Evolutionary conservation across 2,329 filamentous ascomycete species (phyloP).

Genomic region (Penicillium nordicum): DNA sequence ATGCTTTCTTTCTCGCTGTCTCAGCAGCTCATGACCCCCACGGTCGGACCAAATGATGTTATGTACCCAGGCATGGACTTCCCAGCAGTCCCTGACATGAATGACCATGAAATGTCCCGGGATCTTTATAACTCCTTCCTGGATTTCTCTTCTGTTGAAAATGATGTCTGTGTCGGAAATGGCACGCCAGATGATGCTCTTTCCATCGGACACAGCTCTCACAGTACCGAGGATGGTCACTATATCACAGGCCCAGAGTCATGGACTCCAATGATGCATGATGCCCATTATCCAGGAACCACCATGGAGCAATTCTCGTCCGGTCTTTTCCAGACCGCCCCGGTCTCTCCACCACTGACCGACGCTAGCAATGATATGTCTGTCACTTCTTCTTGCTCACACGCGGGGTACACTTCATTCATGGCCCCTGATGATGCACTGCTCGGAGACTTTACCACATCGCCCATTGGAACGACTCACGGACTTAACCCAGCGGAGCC

Average conservation of each 20-base stretch:
- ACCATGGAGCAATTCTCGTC: conserved; percentile 36
- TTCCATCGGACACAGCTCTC: conserved; percentile 38
- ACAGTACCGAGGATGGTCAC: conserved; percentile 36
- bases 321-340: conserved; percentile 37
- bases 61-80: conserved; percentile 42
- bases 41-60: conserved; percentile 38
- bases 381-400: conserved; percentile 40
- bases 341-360: conserved; percentile 43
- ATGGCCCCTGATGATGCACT: conserved; percentile 38
- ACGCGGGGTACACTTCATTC: conserved; percentile 39
- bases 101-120: conserved; percentile 39
- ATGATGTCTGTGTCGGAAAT: conserved; percentile 37
- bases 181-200: conserved; percentile 38
- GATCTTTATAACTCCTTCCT: conserved; percentile 41
- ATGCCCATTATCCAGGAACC: conserved; percentile 34
- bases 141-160: conserved; percentile 41
- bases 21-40: conserved; percentile 39
- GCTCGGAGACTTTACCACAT: conserved; percentile 35
- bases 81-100: conserved; percentile 36
- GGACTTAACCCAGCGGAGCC: conserved; percentile 40
- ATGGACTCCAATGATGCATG: conserved; percentile 39
- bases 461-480: conserved; percentile 32
- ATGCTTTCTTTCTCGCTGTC: conserved; percentile 44
- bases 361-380: conserved; percentile 43
- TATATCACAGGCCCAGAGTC: conserved; percentile 29